Base-by-base conservation (phyloP, 2,329 filamentous ascomycete genomes). In the Nannizzia gypsea region DNA sequence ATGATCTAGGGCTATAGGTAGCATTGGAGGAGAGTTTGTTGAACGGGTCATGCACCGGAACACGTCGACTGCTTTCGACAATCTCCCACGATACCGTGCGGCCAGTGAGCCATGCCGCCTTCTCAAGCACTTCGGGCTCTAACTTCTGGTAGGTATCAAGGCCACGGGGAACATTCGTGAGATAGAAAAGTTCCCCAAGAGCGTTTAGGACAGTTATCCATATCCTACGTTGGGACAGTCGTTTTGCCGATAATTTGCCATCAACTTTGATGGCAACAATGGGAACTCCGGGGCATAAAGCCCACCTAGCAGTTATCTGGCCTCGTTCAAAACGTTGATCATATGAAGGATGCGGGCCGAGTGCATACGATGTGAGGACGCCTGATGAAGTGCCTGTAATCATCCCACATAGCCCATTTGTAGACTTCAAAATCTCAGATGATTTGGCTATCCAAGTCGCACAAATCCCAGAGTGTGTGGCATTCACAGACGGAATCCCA, bases 161-260 rank as follows among this genome's bases (percentile, higher is more conserved):
- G 38, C 79, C 78, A 26, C 72, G 78, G 0, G 89, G 90, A 5
- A 86, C 79, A 56, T 89, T 84, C 1, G 82, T 87, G 1, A 97
- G 77, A 66, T 92, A 96, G 71, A 87, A 97, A 0, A 96, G 78
- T 71, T 99, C 93, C 1, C 93, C 93, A 6, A 99, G 78, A 0
- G 93, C 92, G 70, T 99, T 99, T 58, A 99, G 74, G n/a, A 84
- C 89, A 46, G 92, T 86, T n/a, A 89, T 90, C 90, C 90, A 97
- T 11, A 93, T 82, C 28, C 91, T 85, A 11, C 83, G 82, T 56
- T 85, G 78, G 3, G 81, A 76, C 69, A 86, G 85, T 31, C 91
- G 85, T 66, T 84, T 86, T 26, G 80, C 72, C 56, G 81, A 91
- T 72, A 90, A 93, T 58, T 83, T 83, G 28, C 96, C 90, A 67